phyloP scores from a whole-genome alignment of 306 rosid species.

The Begonia masoniana region DNA sequence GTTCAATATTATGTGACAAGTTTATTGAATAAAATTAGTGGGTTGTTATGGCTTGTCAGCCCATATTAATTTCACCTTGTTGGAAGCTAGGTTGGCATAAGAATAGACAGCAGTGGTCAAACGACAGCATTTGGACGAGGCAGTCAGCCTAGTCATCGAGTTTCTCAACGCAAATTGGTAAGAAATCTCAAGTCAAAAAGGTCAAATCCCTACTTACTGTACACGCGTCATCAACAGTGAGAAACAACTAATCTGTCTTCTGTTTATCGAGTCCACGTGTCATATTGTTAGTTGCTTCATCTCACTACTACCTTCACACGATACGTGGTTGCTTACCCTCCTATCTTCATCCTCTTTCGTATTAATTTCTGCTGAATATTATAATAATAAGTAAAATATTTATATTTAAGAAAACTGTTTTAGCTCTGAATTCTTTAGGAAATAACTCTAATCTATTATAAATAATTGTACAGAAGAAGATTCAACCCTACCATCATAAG shows the following conservation, averaged over 20 bases:
- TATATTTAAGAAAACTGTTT: not conserved
- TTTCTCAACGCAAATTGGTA: not conserved
- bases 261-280: slow-evolving; percentile 28
- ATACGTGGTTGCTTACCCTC: not conserved
- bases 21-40: too few species aligned
- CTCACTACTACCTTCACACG: not conserved
- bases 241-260: slow-evolving; percentile 22
- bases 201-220: slow-evolving; percentile 34
- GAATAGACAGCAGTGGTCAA: too few species aligned
- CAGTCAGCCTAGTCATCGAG: too few species aligned
- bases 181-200: slow-evolving; percentile 22
- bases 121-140: too few species aligned
- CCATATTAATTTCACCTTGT: too few species aligned
- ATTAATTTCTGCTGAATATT: not conserved
- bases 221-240: slow-evolving; percentile 29
- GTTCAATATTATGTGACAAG: too few species aligned
- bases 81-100: too few species aligned
- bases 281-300: slow-evolving; percentile 1
- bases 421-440: not conserved
- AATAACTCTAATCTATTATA: too few species aligned
- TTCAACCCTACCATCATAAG: too few species aligned
- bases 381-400: too few species aligned
- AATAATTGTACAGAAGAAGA: too few species aligned
- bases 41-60: too few species aligned
- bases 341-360: not conserved